Percentiles rank a stretch among this genome's conserved stretches.
These are phyloP conservation scores for Lepidium campestre DNA, from an alignment of 441 rosid genomes.

Conservation along the genomic window DNA sequence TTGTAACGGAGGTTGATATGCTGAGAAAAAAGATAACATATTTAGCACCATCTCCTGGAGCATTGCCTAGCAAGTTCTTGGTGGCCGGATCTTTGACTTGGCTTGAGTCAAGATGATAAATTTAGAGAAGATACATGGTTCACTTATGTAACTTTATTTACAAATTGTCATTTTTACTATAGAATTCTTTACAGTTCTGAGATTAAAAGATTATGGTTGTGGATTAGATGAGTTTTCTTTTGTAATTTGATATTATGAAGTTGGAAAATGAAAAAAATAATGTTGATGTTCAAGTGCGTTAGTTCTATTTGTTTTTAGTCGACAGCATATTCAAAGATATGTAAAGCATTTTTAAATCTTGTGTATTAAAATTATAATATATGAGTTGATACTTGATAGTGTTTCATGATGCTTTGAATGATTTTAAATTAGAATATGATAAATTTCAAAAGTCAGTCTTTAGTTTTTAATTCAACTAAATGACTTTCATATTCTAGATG, in stretches of 20 bases:
- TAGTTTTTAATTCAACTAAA: not conserved
- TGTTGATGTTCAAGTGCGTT: not conserved
- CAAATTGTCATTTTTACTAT: not conserved
- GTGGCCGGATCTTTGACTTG: conserved; percentile 70
- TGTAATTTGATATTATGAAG: not conserved
- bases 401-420: not conserved
- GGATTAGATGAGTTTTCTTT: not conserved
- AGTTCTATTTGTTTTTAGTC: not conserved
- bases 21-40: conserved; percentile 65
- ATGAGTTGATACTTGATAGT: not conserved
- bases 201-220: not conserved
- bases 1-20: conserved; percentile 51
- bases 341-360: not conserved
- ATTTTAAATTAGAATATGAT: not conserved
- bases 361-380: not conserved
- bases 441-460: not conserved
- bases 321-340: not conserved
- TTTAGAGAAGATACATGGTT: not conserved
- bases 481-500: not conserved
- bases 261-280: not conserved
- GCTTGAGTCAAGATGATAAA: conserved; percentile 52
- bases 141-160: conserved; percentile 3
- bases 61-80: conserved; percentile 64
- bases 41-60: conserved; percentile 66
- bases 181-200: not conserved